Base-by-base conservation (phyloP, 2,329 filamentous ascomycete species). In the Cryphonectria radicalis region DNA sequence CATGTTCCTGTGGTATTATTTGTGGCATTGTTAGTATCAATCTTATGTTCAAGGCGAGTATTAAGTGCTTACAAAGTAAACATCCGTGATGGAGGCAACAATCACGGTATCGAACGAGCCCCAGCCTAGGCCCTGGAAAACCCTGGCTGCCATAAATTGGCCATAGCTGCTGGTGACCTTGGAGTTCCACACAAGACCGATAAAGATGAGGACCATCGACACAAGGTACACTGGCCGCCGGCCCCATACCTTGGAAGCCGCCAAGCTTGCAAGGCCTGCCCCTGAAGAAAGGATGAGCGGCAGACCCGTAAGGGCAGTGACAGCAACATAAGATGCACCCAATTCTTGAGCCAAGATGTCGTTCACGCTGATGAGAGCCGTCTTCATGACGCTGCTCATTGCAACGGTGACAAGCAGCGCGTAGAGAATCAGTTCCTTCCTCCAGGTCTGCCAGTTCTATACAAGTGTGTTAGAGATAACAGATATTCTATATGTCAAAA, bases 61-160 rank as follows among this genome's bases (percentile, higher is more conserved):
- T 40, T 40, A 13, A 28, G 11, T 10, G 78, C 85, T 78, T 77
- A 89, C 87, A 75, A 87, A 89, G 76, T 84, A 90, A 1, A 85
- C 86, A 74, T 90, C 88, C 63, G 87, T 83, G 65, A 90, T 85
- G 1, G 85, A 86, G 1, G 82, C 83, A 43, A 85, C 78, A 42
- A 88, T 80, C 55, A 90, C 77, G 6, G 83, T 84, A 74, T 90
- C 88, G 72, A 89, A 88, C 14, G 85, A 84, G 7, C 88, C 88
- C 85, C 88, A 89, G n/a, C 85, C 88, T 0, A 90, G 69, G 0
- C 87, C 87, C 75, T 89, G 87, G 46, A 90, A 81, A 25, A 88
- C 76, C 13, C 88, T 82, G 2, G 87, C 84, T 0, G 82, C 82
- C 82, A 89, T 84, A 75, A 84, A 85, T 69, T 85, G 80, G 11